Conservation (phyloP, 345 rosid genomes). For the Acer campestre region DNA sequence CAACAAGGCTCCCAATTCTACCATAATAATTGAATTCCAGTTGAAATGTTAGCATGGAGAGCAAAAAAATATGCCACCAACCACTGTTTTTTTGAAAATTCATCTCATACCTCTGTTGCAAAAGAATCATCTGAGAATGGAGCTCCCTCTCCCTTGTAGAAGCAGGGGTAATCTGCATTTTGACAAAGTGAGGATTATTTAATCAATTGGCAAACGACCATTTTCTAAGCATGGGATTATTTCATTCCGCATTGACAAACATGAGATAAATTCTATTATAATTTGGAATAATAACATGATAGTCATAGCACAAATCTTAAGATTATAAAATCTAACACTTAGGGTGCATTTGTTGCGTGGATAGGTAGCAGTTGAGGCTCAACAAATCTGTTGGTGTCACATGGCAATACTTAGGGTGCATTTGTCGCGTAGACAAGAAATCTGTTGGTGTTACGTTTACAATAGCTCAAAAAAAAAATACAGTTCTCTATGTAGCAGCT, state of each 20-base stretch:
- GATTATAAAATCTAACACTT: not conserved
- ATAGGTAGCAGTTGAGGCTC: too few relatives aligned
- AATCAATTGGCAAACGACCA: not conserved
- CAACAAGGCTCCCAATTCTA: slow-evolving; percentile 68
- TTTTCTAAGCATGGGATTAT: not conserved
- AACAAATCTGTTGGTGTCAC: not conserved
- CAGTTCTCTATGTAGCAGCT: not conserved
- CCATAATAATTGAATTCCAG: slow-evolving; percentile 35
- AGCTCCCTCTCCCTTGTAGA: slow-evolving; percentile 73
- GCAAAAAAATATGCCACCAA: not conserved
- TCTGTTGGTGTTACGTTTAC: not conserved
- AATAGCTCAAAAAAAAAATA: not conserved
- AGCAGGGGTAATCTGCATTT: slow-evolving; percentile 58
- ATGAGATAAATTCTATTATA: not conserved
- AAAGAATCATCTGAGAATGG: slow-evolving; percentile 60
- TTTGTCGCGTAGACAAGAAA: not conserved
- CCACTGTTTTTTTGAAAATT: not conserved
- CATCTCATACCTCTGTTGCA: slow-evolving; percentile 76
- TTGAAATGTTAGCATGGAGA: not conserved
- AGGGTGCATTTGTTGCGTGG: too few relatives aligned
- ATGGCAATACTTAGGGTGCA: not conserved
- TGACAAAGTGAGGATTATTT: slow-evolving; percentile 18
- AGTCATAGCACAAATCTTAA: not conserved
- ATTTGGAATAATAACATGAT: not conserved
- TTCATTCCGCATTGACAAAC: not conserved